Evolutionary conservation across 1,284 basidiomycete species (phyloP), one percentile per base, ranked within the genome.

Genomic region (Xerocomus alliaceus): DNA sequence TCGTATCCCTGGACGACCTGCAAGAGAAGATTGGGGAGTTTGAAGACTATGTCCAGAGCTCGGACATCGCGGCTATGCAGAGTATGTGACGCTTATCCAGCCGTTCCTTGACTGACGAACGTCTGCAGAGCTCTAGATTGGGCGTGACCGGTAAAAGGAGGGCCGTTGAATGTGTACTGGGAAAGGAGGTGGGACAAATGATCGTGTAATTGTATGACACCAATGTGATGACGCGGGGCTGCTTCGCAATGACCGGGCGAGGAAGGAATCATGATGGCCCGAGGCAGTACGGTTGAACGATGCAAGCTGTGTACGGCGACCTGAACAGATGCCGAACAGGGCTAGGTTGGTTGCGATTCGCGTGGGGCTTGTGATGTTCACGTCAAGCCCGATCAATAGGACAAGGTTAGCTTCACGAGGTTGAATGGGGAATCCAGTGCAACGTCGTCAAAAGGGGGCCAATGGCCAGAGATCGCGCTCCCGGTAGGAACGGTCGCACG

Each of bases 21-120:
- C 95, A 98, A 81, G 95, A 97, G 76, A 85, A 91, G 83, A 83
- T 96, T 65, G 80, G 81, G 22, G 93, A 92, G 73, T 90, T 95
- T 71, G 96, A 98, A 61, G 97, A 99, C 77, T 95, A 92, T 79
- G 91, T 98, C 70, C 97, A 99, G 86, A 96, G 93, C 77, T 85
- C 92, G 49, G 97, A 99, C 79, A 77, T 98, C 66, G 89, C 90
- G 70, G 93, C 92, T 65, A 94, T 94, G 92, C 92, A 94, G 79
- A 94, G 91, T 93, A 76, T 68, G 90, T 81, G 47, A 56, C 17
- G 24, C 35, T 42, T 42, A 5, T 46, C 10, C 11, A 2, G 20
- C 24, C 24, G 41, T 31, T 31, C 8, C 12, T 20, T 6, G 28
- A 34, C 63, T 73, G 10, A 76, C 26, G 39, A 39, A 2, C 17